A percentile compares a stretch with the other conserved stretches of the same genome.
Evolutionary conservation across 2,329 filamentous ascomycete genomes (phyloP).

Genomic region (Ploettnerulaceae sp.): DNA sequence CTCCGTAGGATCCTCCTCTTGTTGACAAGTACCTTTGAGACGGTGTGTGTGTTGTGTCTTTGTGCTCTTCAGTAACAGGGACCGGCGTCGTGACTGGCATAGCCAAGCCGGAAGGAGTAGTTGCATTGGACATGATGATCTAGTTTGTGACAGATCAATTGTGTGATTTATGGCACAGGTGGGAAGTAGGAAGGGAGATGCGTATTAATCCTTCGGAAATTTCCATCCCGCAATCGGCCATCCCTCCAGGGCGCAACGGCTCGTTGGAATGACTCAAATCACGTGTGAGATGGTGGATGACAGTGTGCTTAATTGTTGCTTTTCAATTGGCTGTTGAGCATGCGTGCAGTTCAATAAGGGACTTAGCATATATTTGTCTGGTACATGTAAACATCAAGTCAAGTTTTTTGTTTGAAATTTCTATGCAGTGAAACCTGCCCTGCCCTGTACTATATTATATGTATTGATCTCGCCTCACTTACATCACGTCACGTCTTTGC

Average conservation of each 20-base stretch:
- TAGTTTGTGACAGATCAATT: background rate
- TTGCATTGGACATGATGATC: slow-evolving; percentile 18
- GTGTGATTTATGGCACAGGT: background rate
- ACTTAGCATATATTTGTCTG: no score
- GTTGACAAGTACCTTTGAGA: slow-evolving; percentile 61
- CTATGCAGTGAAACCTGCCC: no score
- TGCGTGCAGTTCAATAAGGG: no score
- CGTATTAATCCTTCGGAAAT: background rate
- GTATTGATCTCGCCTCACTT: no score
- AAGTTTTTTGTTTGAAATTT: no score
- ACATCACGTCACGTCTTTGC: no score
- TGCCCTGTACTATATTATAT: no score
- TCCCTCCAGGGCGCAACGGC: background rate
- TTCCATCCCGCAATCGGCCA: background rate
- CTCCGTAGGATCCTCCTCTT: slow-evolving; percentile 57
- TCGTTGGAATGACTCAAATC: background rate
- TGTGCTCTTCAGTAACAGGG: slow-evolving; percentile 16
- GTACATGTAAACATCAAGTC: no score
- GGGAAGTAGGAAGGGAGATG: background rate
- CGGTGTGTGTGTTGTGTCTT: slow-evolving; percentile 36
- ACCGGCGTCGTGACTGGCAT: slow-evolving; percentile 21
- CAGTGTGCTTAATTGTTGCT: background rate
- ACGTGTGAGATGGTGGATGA: slow-evolving; percentile 2
- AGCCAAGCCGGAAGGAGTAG: slow-evolving; percentile 22
- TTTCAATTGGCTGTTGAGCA: background rate